Evolutionary conservation across 164 flowering plant species (phyloP).

Genomic region (Kingdonia uniflora): DNA sequence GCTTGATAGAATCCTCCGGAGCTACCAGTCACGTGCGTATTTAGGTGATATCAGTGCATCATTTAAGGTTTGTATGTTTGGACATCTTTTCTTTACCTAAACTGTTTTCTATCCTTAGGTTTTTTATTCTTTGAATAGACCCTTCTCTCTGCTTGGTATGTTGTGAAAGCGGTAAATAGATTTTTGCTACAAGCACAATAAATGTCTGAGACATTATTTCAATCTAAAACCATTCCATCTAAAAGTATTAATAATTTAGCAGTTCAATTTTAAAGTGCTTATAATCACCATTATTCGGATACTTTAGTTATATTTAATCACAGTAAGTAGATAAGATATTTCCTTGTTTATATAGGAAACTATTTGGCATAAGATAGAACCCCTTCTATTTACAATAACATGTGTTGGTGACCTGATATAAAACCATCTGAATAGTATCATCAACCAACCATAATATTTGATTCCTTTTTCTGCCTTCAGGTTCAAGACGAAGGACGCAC

Average conservation of each 20-base stretch:
- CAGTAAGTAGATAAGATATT: too few species aligned
- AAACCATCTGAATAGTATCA: neutral
- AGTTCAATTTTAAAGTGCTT: too few species aligned
- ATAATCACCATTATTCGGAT: too few species aligned
- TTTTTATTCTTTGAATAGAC: neutral
- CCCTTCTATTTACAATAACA: neutral
- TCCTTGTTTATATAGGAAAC: too few species aligned
- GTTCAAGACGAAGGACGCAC: conserved; percentile 71
- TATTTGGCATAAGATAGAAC: too few species aligned
- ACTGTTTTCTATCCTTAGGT: too few species aligned
- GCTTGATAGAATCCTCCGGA: conserved; percentile 77
- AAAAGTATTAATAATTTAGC: too few species aligned
- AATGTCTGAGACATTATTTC: too few species aligned
- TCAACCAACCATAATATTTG: too few species aligned
- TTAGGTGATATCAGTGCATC: conserved; percentile 64
- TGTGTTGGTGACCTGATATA: neutral
- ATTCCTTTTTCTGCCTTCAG: conserved; percentile 23
- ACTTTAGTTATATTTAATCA: too few species aligned
- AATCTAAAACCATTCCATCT: too few species aligned
- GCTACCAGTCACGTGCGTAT: conserved; percentile 83
- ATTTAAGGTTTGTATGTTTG: conserved; percentile 42
- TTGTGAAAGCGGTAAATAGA: neutral
- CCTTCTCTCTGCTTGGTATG: neutral
- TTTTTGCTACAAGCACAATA: neutral
- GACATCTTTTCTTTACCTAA: neutral